Conservation (phyloP, 257 asterid genomes). For the Gentiana dahurica region DNA sequence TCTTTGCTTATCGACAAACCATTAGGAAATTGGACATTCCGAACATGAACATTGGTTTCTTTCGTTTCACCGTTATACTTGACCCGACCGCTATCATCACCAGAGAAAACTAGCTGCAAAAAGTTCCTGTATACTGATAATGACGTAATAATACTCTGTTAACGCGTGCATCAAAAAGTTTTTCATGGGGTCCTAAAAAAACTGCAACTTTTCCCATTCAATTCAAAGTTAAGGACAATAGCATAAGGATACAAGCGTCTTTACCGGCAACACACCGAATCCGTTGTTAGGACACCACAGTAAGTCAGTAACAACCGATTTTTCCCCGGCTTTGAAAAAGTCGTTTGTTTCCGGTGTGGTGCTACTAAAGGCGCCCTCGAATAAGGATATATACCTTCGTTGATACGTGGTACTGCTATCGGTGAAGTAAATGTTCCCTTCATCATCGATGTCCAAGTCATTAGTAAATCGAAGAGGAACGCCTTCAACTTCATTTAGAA, state of each 20-base stretch:
- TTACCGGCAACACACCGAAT: no score
- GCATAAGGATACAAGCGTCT: no score
- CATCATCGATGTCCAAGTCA: slow-evolving; percentile 75
- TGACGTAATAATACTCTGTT: no score
- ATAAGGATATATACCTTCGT: slow-evolving; percentile 43
- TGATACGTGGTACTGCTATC: slow-evolving; percentile 78
- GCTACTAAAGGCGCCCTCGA: no score
- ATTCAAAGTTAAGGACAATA: no score
- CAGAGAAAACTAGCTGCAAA: slow-evolving; percentile 62
- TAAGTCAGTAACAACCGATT: no score
- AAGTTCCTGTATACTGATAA: slow-evolving; percentile 50
- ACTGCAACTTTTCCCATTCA: no score
- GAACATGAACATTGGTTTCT: slow-evolving; percentile 65
- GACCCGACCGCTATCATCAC: slow-evolving; percentile 78
- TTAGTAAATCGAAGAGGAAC: slow-evolving; percentile 68
- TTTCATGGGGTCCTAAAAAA: no score
- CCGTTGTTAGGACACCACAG: no score
- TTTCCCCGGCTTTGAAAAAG: no score
- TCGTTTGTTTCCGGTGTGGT: no score
- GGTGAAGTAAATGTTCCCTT: slow-evolving; percentile 79
- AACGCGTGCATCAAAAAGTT: background rate
- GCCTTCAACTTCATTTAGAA: slow-evolving; percentile 71
- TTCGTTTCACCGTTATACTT: slow-evolving; percentile 54
- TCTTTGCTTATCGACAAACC: slow-evolving; percentile 89
- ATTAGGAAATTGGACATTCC: slow-evolving; percentile 69